A percentile compares a stretch with the other conserved stretches of the same genome.
phyloP scores from a whole-genome alignment of 75 land plant genomes.

The Larix kaempferi region DNA sequence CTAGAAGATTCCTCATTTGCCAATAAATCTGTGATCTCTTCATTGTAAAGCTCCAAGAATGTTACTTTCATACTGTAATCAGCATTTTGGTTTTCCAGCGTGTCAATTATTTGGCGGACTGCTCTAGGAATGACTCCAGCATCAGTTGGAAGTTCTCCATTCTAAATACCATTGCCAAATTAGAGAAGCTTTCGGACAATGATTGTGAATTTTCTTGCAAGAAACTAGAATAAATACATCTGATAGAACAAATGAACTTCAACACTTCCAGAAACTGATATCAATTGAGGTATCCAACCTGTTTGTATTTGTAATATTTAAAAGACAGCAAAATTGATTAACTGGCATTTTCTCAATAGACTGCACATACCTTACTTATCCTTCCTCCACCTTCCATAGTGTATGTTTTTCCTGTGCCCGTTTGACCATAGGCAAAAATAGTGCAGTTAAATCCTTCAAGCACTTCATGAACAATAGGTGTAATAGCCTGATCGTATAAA shows the following conservation, averaged over 20 bases:
- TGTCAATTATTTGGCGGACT: slow-evolving; percentile 59
- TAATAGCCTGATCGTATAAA: slow-evolving; percentile 55
- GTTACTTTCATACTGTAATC: slow-evolving; percentile 73
- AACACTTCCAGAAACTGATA: background rate
- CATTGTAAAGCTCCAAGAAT: slow-evolving; percentile 67
- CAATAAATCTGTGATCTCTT: slow-evolving; percentile 64
- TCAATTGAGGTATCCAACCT: no score
- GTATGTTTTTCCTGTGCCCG: slow-evolving; percentile 70
- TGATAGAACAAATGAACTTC: background rate
- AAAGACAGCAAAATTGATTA: background rate
- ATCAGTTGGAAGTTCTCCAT: slow-evolving; percentile 51
- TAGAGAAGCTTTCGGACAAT: background rate
- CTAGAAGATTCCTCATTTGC: slow-evolving; percentile 56
- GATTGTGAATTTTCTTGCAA: background rate
- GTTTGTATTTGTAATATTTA: background rate
- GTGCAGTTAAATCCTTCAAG: slow-evolving; percentile 76
- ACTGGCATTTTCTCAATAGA: background rate
- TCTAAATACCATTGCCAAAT: slow-evolving; percentile 17
- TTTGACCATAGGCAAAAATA: slow-evolving; percentile 78
- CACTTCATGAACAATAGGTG: slow-evolving; percentile 67
- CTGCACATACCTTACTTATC: slow-evolving; percentile 36
- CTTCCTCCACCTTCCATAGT: slow-evolving; percentile 72
- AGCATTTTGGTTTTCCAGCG: slow-evolving; percentile 47
- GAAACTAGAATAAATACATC: background rate
- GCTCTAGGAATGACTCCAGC: slow-evolving; percentile 73